Conservation (phyloP, 2,329 filamentous ascomycete genomes). For the Clathrospora elynae region DNA sequence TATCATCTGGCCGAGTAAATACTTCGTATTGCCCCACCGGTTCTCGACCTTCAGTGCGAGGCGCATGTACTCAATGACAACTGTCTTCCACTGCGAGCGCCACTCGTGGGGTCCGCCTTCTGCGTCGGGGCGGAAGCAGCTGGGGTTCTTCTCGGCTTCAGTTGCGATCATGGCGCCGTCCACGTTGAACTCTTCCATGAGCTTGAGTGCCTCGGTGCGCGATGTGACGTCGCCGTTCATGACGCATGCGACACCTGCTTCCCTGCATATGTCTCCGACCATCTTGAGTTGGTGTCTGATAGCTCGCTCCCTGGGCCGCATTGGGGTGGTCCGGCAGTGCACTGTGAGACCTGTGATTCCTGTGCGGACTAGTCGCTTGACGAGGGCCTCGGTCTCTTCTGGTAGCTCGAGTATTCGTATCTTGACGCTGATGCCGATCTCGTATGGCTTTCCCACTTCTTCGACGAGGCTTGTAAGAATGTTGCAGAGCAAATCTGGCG, state of each 20-base stretch:
- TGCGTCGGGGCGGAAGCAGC: conserved; percentile 73
- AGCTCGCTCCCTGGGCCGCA: conserved; percentile 87
- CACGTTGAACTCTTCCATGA: conserved; percentile 79
- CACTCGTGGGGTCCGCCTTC: conserved; percentile 65
- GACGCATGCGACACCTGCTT: conserved; percentile 86
- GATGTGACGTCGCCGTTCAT: conserved; percentile 92
- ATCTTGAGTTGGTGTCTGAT: conserved; percentile 85
- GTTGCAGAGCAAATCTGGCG: conserved; percentile 78
- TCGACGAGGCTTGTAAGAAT: conserved; percentile 84
- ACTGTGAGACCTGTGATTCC: conserved; percentile 92
- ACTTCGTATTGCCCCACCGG: conserved; percentile 91
- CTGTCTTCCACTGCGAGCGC: conserved; percentile 73
- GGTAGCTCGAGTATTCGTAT: conserved; percentile 83
- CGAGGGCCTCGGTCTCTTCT: conserved; percentile 75
- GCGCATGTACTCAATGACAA: conserved; percentile 76
- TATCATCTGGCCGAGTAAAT: conserved; percentile 80
- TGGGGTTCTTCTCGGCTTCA: conserved; percentile 86
- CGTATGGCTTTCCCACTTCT: conserved; percentile 74
- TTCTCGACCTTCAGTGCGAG: conserved; percentile 79
- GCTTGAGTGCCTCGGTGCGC: conserved; percentile 70
- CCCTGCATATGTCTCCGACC: conserved; percentile 78
- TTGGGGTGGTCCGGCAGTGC: conserved; percentile 94
- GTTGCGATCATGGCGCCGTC: conserved; percentile 98
- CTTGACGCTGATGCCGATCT: conserved; percentile 96
- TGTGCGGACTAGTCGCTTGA: conserved; percentile 77